Evolutionary conservation across 2,329 filamentous ascomycete genomes (phyloP).

Genomic region (Botrytis hyacinthi): DNA sequence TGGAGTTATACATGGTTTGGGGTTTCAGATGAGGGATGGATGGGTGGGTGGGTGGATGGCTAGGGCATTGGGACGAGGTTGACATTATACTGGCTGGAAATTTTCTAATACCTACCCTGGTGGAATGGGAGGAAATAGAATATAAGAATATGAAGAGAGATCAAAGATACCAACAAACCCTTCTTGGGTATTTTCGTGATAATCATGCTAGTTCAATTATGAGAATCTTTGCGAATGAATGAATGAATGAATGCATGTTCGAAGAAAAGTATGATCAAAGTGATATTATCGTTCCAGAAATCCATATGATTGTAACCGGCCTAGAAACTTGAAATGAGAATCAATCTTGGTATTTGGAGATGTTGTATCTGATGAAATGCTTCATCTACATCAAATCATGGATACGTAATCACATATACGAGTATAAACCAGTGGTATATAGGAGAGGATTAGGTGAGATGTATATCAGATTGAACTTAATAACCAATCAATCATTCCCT

Average conservation of each 20-base stretch:
- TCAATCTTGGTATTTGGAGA: neutral
- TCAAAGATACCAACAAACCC: neutral
- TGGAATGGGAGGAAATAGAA: conserved; percentile 5
- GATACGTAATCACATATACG: neutral
- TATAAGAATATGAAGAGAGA: neutral
- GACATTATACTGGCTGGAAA: neutral
- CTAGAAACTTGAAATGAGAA: neutral
- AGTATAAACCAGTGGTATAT: neutral
- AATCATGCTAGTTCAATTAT: neutral
- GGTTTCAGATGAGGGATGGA: conserved; percentile 1
- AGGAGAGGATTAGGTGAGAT: neutral
- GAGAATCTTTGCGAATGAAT: neutral
- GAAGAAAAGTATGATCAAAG: neutral
- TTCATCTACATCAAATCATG: neutral
- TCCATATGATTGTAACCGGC: neutral
- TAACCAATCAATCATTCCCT: neutral
- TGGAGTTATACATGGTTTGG: neutral
- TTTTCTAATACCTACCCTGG: neutral
- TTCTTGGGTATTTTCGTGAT: neutral
- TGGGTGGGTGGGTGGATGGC: neutral
- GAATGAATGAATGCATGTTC: neutral
- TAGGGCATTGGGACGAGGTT: neutral
- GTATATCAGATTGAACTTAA: neutral
- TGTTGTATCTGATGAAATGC: neutral
- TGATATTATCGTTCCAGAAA: neutral